phyloP scores from a whole-genome alignment of 83 land plant genomes.

The Picea abies region DNA sequence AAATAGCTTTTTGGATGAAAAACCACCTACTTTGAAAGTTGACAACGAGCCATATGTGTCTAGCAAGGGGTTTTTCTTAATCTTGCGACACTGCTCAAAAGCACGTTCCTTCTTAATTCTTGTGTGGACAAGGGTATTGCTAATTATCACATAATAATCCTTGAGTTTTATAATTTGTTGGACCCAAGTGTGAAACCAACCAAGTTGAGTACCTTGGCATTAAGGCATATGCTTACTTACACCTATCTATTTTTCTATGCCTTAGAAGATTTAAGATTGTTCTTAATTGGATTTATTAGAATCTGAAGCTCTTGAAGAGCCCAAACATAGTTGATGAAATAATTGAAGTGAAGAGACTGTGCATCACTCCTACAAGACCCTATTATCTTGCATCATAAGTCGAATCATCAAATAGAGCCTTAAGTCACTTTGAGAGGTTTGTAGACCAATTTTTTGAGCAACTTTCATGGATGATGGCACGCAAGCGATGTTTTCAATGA shows the following conservation, averaged over 20 bases:
- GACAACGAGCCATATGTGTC: too few species aligned
- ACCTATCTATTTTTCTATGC: constrained; percentile 62
- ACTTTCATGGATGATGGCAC: constrained; percentile 84
- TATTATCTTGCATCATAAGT: constrained; percentile 83
- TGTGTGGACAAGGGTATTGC: constrained; percentile 76
- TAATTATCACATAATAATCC: constrained; percentile 58
- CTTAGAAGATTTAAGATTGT: constrained; percentile 41
- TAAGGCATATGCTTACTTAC: constrained; percentile 64
- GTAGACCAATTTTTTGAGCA: constrained; percentile 79
- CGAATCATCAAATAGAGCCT: constrained; percentile 81
- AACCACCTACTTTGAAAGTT: too few species aligned
- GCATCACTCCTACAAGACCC: constrained; percentile 89
- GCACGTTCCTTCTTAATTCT: constrained; percentile 66
- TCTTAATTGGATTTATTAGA: constrained; percentile 54
- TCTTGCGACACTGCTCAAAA: constrained; percentile 28
- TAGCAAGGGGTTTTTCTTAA: constrained; percentile 5
- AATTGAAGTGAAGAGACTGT: constrained; percentile 54
- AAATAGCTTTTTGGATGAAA: too few species aligned
- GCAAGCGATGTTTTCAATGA: constrained; percentile 43
- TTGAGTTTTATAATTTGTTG: constrained; percentile 56
- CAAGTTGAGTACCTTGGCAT: constrained; percentile 25
- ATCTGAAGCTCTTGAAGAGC: constrained; percentile 37
- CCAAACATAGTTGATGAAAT: constrained; percentile 31
- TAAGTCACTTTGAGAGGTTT: constrained; percentile 46
- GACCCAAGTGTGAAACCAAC: constrained; percentile 20